Percentiles rank a stretch among this genome's conserved stretches.
Evolutionary conservation across 2,329 filamentous ascomycete species (phyloP).

Genomic region (Chaetomiaceae sp.): DNA sequence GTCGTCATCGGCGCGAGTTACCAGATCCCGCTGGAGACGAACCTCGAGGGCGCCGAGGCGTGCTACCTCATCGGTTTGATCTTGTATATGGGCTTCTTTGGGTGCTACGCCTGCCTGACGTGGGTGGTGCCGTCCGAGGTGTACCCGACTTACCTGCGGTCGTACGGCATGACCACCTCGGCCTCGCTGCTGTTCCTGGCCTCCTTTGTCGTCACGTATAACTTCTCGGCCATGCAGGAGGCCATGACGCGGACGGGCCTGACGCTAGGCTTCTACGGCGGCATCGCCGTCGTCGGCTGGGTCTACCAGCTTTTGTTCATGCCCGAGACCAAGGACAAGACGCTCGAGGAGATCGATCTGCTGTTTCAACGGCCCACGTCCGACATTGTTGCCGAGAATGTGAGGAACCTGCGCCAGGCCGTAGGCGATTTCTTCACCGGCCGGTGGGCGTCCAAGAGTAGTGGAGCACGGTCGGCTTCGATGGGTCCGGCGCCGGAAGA

Average conservation of each 20-base stretch:
- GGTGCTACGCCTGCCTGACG: slow-evolving; percentile 11
- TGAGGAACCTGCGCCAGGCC: background rate
- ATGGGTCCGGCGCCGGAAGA: too few species aligned
- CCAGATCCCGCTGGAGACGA: slow-evolving; percentile 4
- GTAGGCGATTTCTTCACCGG: too few species aligned
- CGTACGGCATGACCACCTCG: slow-evolving; percentile 13
- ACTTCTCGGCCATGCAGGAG: slow-evolving; percentile 13
- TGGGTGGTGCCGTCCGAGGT: slow-evolving; percentile 14
- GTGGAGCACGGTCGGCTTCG: too few species aligned
- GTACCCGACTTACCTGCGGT: slow-evolving; percentile 12
- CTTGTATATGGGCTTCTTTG: slow-evolving; percentile 12
- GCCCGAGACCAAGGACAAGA: slow-evolving; percentile 14
- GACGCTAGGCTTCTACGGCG: slow-evolving; percentile 10
- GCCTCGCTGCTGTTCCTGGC: slow-evolving; percentile 8
- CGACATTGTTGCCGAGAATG: slow-evolving; percentile 5
- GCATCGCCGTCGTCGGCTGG: slow-evolving; percentile 8
- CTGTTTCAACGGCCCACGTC: slow-evolving; percentile 4
- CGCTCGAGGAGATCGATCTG: slow-evolving; percentile 11
- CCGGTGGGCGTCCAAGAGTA: background rate
- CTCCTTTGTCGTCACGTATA: slow-evolving; percentile 11
- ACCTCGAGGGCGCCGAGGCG: slow-evolving; percentile 7
- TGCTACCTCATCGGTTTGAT: slow-evolving; percentile 11
- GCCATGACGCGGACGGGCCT: slow-evolving; percentile 10
- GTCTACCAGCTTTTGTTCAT: slow-evolving; percentile 13
- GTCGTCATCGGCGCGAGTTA: slow-evolving; percentile 12